Conservation (phyloP, 202 grass and related monocot species). For the Brachypodium distachyon region DNA sequence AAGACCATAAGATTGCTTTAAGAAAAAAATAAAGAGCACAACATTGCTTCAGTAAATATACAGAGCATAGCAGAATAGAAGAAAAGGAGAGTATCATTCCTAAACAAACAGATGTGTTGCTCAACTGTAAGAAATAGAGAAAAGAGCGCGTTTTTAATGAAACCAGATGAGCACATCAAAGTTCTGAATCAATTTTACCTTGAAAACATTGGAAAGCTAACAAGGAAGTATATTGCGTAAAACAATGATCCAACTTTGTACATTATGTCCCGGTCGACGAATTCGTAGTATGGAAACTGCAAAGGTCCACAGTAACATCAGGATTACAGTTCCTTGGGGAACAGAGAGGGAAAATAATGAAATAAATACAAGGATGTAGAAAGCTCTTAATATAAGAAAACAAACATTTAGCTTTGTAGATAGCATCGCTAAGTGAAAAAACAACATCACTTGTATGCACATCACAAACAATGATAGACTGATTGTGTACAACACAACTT, state of each 20-base stretch:
- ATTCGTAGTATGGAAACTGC: constrained; percentile 97
- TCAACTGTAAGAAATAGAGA: not conserved
- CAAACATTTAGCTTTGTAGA: not conserved
- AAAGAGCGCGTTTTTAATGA: not conserved
- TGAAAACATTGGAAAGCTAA: constrained; percentile 98
- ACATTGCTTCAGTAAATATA: no score
- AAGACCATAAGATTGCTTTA: no score
- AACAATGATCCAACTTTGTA: constrained; percentile 95
- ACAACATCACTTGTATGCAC: not conserved
- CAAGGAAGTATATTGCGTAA: constrained; percentile 93
- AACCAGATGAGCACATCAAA: not conserved
- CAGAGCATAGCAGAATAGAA: not conserved
- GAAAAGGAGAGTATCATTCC: not conserved
- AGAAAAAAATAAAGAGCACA: no score
- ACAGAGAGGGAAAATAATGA: not conserved
- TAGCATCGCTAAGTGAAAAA: not conserved
- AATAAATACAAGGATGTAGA: not conserved
- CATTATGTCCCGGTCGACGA: constrained; percentile 77
- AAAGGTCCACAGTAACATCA: constrained; percentile 26
- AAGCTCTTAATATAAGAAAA: not conserved
- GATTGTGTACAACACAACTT: not conserved
- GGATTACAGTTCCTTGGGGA: not conserved
- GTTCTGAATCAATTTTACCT: constrained; percentile 46
- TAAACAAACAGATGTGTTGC: not conserved
- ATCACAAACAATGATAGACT: not conserved